These are phyloP conservation scores for Claviceps pazoutovae DNA, from an alignment of 2,329 filamentous ascomycete genomes.

Conservation along the genomic window DNA sequence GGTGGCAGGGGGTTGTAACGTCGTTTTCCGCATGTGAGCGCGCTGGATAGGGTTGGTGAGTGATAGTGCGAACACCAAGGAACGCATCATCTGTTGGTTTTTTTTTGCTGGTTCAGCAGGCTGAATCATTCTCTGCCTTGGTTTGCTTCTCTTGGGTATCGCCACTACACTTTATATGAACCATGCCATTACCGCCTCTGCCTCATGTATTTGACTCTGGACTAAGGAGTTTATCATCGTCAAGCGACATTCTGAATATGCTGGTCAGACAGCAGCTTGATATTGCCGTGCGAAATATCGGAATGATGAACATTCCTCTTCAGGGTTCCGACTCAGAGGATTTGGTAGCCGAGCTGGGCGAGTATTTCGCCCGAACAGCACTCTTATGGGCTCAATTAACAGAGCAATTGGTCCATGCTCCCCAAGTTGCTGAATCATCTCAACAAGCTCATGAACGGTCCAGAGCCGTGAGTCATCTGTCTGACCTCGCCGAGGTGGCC, in stretches of 20 bases:
- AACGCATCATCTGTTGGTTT: not conserved
- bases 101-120: not conserved
- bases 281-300: constrained; percentile 12
- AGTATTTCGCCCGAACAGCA: constrained; percentile 22
- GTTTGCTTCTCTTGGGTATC: not conserved
- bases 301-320: constrained; percentile 9
- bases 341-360: constrained; percentile 21
- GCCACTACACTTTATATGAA: not conserved
- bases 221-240: constrained; percentile 6
- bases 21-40: not conserved
- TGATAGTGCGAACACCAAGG: not conserved
- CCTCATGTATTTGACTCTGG: constrained; percentile 17
- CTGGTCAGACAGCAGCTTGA: constrained; percentile 17
- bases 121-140: not conserved
- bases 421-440: constrained; percentile 18
- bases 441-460: constrained; percentile 16
- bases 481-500: constrained; percentile 16
- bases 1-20: not conserved
- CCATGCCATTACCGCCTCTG: constrained; percentile 14
- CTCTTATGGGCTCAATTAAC: constrained; percentile 20
- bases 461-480: constrained; percentile 11
- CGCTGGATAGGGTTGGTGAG: not conserved
- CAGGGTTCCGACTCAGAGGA: constrained; percentile 11
- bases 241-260: constrained; percentile 11
- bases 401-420: constrained; percentile 18